phyloP scores from a whole-genome alignment of 108 stramenopile species.

The Aureococcus anophagefferens region DNA sequence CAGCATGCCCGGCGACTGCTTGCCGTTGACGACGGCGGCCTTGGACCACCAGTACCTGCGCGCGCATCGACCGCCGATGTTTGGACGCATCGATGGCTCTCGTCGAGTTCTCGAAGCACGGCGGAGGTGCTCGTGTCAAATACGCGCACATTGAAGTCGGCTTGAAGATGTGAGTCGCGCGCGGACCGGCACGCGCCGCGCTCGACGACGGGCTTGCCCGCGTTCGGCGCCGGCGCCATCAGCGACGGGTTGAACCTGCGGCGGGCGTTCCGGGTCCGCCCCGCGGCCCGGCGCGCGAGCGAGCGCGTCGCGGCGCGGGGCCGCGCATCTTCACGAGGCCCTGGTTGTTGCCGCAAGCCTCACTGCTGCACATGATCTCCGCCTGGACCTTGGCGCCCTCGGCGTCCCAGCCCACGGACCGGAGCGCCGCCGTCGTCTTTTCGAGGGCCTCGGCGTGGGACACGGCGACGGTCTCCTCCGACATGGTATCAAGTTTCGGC shows the following conservation, averaged over 20 bases:
- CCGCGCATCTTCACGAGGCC: constrained; percentile 38
- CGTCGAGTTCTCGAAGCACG: too few relatives aligned
- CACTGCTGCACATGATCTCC: constrained; percentile 28
- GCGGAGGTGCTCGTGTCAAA: too few relatives aligned
- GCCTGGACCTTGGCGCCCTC: constrained; percentile 27
- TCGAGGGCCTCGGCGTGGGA: constrained; percentile 20
- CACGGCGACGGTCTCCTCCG: constrained; percentile 7
- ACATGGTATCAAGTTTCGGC: too few relatives aligned
- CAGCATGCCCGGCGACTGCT: constrained; percentile 34
- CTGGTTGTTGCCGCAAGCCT: constrained; percentile 38
- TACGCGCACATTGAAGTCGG: too few relatives aligned
- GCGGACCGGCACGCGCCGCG: too few relatives aligned
- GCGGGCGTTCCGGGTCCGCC: too few relatives aligned
- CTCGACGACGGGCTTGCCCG: constrained; percentile 22
- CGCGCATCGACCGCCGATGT: too few relatives aligned
- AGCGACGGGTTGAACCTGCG: not conserved
- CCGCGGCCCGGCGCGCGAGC: too few relatives aligned
- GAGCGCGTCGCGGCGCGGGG: too few relatives aligned
- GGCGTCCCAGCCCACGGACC: constrained; percentile 28
- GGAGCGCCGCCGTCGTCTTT: constrained; percentile 16
- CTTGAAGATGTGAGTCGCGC: too few relatives aligned
- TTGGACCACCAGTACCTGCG: too few relatives aligned
- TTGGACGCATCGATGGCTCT: too few relatives aligned
- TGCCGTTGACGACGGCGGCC: constrained; percentile 28
- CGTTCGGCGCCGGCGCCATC: constrained; percentile 26